Evolutionary conservation across 768 basidiomycete genomes (phyloP).

Genomic region (Auriscalpium orientale): DNA sequence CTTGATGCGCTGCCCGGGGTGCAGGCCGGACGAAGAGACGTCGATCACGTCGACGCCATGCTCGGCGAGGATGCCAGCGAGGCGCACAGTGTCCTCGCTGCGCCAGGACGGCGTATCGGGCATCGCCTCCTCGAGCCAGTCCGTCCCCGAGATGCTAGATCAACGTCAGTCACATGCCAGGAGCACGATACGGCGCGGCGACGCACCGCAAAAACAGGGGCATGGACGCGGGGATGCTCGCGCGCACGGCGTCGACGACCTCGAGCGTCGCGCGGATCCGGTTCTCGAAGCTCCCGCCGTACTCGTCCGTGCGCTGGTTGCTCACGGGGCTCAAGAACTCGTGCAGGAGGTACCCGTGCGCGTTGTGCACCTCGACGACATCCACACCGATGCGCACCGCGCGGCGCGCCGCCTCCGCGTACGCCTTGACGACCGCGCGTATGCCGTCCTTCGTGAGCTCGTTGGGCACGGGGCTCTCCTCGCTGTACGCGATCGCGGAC

Average conservation of each 20-base stretch:
- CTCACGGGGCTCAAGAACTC: conserved; percentile 33
- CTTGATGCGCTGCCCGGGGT: conserved; percentile 27
- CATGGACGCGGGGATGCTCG: conserved; percentile 48
- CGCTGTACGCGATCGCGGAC: conserved; percentile 29
- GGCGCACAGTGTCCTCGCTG: conserved; percentile 54
- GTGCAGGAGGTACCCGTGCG: conserved; percentile 20
- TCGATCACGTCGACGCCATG: conserved; percentile 74
- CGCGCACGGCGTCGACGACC: conserved; percentile 56
- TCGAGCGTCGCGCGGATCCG: conserved; percentile 51
- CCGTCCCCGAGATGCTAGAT: conserved; percentile 57
- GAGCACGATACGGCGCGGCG: neutral
- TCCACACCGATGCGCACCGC: conserved; percentile 19
- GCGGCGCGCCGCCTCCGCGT: conserved; percentile 22
- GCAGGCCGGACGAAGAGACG: conserved; percentile 58
- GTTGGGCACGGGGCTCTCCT: conserved; percentile 28
- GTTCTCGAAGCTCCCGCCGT: conserved; percentile 44
- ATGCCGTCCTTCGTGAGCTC: conserved; percentile 32
- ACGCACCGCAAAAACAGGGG: conserved; percentile 66
- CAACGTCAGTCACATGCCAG: conserved; percentile 4
- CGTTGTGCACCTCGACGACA: conserved; percentile 20
- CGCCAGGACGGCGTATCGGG: conserved; percentile 62
- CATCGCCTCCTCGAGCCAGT: conserved; percentile 57
- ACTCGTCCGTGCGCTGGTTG: conserved; percentile 39
- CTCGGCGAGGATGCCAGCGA: conserved; percentile 50
- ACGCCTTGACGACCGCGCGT: conserved; percentile 31